Conservation (phyloP, 345 rosid species). For the Brassica nigra region DNA sequence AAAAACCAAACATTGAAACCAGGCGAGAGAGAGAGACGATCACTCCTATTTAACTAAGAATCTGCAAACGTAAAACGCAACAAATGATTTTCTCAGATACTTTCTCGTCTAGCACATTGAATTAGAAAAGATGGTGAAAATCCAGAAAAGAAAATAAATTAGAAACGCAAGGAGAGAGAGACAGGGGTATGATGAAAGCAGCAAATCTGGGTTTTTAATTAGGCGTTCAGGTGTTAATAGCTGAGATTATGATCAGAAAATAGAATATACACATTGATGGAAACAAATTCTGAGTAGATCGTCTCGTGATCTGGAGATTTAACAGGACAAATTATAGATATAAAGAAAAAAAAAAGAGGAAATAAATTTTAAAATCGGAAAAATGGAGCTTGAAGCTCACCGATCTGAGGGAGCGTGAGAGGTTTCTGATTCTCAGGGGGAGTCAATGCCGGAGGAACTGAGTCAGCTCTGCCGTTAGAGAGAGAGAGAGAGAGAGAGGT, state of each 20-base stretch:
- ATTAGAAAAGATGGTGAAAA: slow-evolving; percentile 18
- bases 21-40: not conserved
- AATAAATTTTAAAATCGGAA: not conserved
- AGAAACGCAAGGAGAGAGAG: slow-evolving; percentile 8
- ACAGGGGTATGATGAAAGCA: not conserved
- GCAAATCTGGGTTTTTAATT: slow-evolving; percentile 28
- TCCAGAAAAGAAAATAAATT: slow-evolving; percentile 22
- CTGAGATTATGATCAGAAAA: slow-evolving; percentile 33
- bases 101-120: slow-evolving; percentile 33
- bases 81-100: slow-evolving; percentile 34
- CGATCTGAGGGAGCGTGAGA: slow-evolving; percentile 40
- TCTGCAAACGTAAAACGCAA: slow-evolving; percentile 43
- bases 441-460: slow-evolving; percentile 53
- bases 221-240: slow-evolving; percentile 31
- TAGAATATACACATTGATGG: slow-evolving; percentile 18
- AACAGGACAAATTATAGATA: slow-evolving; percentile 29
- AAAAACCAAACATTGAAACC: not conserved
- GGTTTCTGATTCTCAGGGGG: slow-evolving; percentile 19
- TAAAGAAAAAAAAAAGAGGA: not conserved
- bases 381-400: slow-evolving; percentile 32
- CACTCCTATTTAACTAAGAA: slow-evolving; percentile 9
- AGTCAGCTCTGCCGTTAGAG: slow-evolving; percentile 42
- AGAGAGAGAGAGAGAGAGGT: slow-evolving; percentile 32
- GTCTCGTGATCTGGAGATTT: slow-evolving; percentile 30
- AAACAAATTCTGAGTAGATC: slow-evolving; percentile 37